Evolutionary conservation across 192 early-diverging fungal species (phyloP), one percentile per base, ranked within the genome.

Genomic region (Obelidium mucronatum): DNA sequence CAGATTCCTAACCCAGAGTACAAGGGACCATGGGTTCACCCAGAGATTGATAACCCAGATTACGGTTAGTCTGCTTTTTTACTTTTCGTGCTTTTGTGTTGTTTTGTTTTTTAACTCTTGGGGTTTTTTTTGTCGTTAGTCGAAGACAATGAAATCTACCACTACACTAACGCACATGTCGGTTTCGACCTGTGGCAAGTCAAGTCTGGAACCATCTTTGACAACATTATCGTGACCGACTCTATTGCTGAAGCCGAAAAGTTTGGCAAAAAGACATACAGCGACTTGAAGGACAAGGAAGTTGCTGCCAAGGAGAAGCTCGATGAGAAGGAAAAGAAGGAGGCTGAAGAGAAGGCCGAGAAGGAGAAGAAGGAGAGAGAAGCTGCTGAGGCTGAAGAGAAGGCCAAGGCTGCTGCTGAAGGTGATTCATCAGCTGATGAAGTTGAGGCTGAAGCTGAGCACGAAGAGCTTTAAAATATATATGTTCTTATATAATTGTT

Each of bases 111-210:
- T n/a, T n/a, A n/a, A n/a, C n/a, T n/a, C n/a, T n/a, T n/a, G n/a
- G n/a, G n/a, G n/a, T n/a, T n/a, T n/a, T n/a, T n/a, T n/a, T n/a
- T n/a, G n/a, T n/a, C n/a, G n/a, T n/a, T 48, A 80, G 79, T 30
- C 17, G 67, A 75, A 52, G 81, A 84, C 73, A 62, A 66, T 30
- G 36, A 37, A 24, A 79, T 85, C 58, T 71, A 79, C 67, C 59
- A 63, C 40, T 79, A 68, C 73, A 78, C 58, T 3, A 69, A 68
- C 54, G 82, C 69, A 2, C 78, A 75, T 59, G 63, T 87, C 55
- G 86, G 82, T 35, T 84, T 87, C 55, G 86, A 87, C 55, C 78
- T 87, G 26, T 87, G 86, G 86, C 86, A 87, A 73, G 86, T 87
- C 40, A 83, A 82, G 37, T 26, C 84, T 17, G 86, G 86, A 35